These are phyloP conservation scores for Hygrophoropsis aurantiaca DNA, from an alignment of 768 basidiomycete genomes.

Conservation along the genomic window DNA sequence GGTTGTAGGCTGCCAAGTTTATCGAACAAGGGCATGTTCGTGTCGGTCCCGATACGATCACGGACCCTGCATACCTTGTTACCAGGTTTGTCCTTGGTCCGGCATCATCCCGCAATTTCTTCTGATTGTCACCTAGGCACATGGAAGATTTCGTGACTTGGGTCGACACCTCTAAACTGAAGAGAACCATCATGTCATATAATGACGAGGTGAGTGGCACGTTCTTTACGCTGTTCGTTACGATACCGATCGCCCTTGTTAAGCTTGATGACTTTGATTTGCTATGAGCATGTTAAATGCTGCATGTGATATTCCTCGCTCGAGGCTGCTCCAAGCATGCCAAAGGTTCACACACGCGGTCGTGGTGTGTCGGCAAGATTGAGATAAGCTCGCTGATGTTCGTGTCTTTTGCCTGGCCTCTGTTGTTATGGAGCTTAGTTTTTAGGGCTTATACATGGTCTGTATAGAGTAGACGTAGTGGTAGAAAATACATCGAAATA, in stretches of 20 bases:
- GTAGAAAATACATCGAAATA: no score
- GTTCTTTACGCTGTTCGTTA: conserved; percentile 2
- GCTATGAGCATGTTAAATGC: conserved; percentile 41
- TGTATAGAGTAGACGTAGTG: no score
- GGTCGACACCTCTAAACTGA: conserved; percentile 97
- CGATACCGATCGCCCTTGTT: conserved; percentile 15
- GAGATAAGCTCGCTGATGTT: no score
- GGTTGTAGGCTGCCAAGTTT: conserved; percentile 85
- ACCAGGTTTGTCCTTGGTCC: conserved; percentile 55
- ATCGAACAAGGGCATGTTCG: conserved; percentile 98
- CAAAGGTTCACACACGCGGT: no score
- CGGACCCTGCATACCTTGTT: conserved; percentile 94
- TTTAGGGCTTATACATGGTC: no score
- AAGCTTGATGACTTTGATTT: conserved; percentile 96
- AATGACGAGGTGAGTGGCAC: conserved; percentile 79
- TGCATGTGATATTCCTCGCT: not conserved
- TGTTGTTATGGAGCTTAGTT: no score
- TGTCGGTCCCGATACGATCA: conserved; percentile 93
- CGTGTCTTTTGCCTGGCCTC: no score
- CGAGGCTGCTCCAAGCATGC: no score
- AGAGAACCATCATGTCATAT: conserved; percentile 92
- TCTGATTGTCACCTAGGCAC: conserved; percentile 49
- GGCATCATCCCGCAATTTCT: conserved; percentile 2
- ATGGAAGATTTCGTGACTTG: conserved; percentile 99
- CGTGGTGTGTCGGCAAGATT: no score